Base-by-base conservation (phyloP, 441 rosid species). In the Bruguiera hainesii region DNA sequence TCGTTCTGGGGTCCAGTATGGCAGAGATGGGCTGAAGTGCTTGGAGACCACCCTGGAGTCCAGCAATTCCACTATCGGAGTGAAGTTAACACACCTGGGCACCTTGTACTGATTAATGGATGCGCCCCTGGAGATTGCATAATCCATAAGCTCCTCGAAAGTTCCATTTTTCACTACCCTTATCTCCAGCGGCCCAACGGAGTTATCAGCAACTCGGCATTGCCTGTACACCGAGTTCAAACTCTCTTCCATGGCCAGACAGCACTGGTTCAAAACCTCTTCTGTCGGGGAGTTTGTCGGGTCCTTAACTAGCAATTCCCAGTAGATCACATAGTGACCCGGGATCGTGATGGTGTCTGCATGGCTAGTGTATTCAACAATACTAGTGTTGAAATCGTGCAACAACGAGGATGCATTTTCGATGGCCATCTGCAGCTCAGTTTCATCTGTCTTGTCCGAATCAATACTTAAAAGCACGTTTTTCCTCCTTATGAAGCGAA, bases 61-160 rank as follows among this genome's bases (percentile, higher is more conserved):
- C 6, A 94, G 87, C 67, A 94, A 64, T 78, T 94, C 98, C 83
- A 89, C 77, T n/a, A 91, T 91, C 7, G 99, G 98, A 10, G 87
- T 84, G 72, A 83, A 91, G 77, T 83, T 94, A 4, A 94, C 97
- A 73, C 98, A 94, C 77, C 98, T 79, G 13, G 98, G 97, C 42
- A 84, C 97, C 80, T 94, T 94, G 62, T 94, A 94, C 77, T 90
- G 99, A 63, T 94, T 94, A 61, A 94, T 94, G 3, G 99, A 94
- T 0, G 99, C 99, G 0, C 99, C 98, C 56, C 94, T 82, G 16
- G 98, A 88, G 61, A 94, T 89, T 1, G 98, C 97, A 53, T 91
- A 91, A 73, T 94, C 99, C 98, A 94, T 94, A 25, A 94, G 65
- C 75, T 91, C 98, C 74, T 94, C 99, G 72, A 94, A 91, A 33